A percentile compares a stretch with the other conserved stretches of the same genome.
These are phyloP conservation scores for Mortierella antarctica DNA, from an alignment of 192 early-diverging fungal species.

Conservation along the genomic window DNA sequence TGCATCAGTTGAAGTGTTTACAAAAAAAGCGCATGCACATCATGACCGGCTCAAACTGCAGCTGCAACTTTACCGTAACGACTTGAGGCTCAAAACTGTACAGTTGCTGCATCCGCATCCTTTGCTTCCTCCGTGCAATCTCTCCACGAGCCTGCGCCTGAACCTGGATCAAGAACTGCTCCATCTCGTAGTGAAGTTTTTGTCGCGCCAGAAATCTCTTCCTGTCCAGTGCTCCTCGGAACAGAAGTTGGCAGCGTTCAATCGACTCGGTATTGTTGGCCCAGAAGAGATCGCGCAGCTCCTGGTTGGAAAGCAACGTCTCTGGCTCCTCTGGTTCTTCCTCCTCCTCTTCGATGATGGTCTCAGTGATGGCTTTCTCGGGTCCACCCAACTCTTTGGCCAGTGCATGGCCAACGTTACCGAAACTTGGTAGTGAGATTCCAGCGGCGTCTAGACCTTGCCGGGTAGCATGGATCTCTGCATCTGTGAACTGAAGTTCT, in stretches of 20 bases:
- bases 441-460: slow-evolving; percentile 86
- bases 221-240: slow-evolving; percentile 40
- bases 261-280: slow-evolving; percentile 39
- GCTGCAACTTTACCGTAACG: slow-evolving; percentile 23
- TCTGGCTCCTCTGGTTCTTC: slow-evolving; percentile 55
- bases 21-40: neutral
- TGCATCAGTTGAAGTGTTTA: neutral
- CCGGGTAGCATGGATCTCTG: slow-evolving; percentile 81
- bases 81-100: slow-evolving; percentile 65
- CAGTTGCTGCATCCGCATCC: slow-evolving; percentile 62
- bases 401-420: slow-evolving; percentile 80
- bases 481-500: slow-evolving; percentile 89
- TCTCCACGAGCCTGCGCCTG: slow-evolving; percentile 70
- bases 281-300: slow-evolving; percentile 42
- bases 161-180: slow-evolving; percentile 50
- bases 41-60: neutral
- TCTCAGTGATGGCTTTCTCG: slow-evolving; percentile 18
- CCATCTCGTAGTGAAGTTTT: slow-evolving; percentile 35
- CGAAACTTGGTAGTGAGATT: slow-evolving; percentile 89
- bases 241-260: slow-evolving; percentile 30
- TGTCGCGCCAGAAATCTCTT: slow-evolving; percentile 39
- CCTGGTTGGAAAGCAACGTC: slow-evolving; percentile 51
- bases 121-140: slow-evolving; percentile 62
- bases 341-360: slow-evolving; percentile 51
- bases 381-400: slow-evolving; percentile 60